Percentiles rank a stretch among this genome's conserved stretches.
Conservation (phyloP, 352 stramenopile genomes). For the Aphanomyces euteiches region DNA sequence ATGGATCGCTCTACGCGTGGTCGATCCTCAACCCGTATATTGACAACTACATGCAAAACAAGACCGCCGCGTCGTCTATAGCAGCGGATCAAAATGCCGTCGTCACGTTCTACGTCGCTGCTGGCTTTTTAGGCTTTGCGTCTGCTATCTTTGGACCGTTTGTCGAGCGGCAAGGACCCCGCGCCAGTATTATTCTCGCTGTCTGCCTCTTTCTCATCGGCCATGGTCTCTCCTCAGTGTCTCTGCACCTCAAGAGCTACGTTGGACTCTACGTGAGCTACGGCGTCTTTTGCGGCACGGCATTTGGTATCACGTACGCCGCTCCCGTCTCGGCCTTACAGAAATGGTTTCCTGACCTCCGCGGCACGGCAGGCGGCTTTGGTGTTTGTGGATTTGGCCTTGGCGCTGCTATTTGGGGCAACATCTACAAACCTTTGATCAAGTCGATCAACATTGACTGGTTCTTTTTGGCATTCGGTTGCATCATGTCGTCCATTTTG, state of each 20-base stretch:
- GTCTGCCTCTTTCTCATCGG: constrained; percentile 47
- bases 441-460: constrained; percentile 40
- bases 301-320: constrained; percentile 64
- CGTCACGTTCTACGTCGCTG: constrained; percentile 65
- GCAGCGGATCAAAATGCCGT: constrained; percentile 46
- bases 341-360: constrained; percentile 75
- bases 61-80: not conserved
- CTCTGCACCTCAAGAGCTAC: constrained; percentile 49
- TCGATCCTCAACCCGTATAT: constrained; percentile 65
- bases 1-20: constrained; percentile 69
- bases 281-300: constrained; percentile 54
- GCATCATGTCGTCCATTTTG: constrained; percentile 41
- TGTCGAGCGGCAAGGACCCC: constrained; percentile 56
- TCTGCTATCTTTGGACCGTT: constrained; percentile 51
- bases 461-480: constrained; percentile 53
- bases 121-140: constrained; percentile 51
- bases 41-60: constrained; percentile 45
- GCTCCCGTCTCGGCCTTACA: constrained; percentile 57
- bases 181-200: constrained; percentile 43
- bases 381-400: constrained; percentile 55
- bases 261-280: constrained; percentile 58
- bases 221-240: constrained; percentile 50
- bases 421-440: constrained; percentile 51
- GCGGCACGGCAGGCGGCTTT: constrained; percentile 58
- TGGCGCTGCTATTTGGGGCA: constrained; percentile 55